These are phyloP conservation scores for Capronia americana DNA, from an alignment of 2,329 filamentous ascomycete genomes.

Conservation along the genomic window DNA sequence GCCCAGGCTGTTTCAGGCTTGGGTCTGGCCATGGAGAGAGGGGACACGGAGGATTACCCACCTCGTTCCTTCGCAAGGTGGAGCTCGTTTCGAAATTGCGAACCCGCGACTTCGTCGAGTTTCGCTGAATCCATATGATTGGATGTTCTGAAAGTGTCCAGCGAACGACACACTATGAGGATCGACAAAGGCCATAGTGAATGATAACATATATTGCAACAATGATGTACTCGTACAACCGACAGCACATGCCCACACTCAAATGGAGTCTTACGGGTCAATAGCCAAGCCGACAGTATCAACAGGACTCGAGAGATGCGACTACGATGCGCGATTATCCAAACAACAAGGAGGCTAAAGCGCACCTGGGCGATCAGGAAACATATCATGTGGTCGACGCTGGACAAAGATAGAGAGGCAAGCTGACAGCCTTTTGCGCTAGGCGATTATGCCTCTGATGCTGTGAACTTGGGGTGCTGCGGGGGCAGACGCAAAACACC, in stretches of 20 bases:
- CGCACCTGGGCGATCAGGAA: neutral
- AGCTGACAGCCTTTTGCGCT: neutral
- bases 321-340: slow-evolving; percentile 2
- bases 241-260: neutral
- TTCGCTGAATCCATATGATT: neutral
- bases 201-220: neutral
- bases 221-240: neutral
- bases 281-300: neutral
- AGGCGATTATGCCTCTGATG: neutral
- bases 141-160: neutral
- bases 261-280: neutral
- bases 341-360: neutral
- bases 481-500: neutral
- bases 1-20: slow-evolving; percentile 5
- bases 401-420: neutral
- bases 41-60: neutral
- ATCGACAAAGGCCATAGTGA: neutral
- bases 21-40: neutral
- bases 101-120: neutral
- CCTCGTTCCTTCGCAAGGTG: slow-evolving; percentile 13
- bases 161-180: neutral
- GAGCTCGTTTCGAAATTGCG: slow-evolving; percentile 18
- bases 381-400: neutral
- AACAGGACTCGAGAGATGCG: neutral
- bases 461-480: neutral